A percentile compares a stretch with the other conserved stretches of the same genome.
These are phyloP conservation scores for Coemansia sp. DNA, from an alignment of 192 early-diverging fungal genomes.

Conservation along the genomic window DNA sequence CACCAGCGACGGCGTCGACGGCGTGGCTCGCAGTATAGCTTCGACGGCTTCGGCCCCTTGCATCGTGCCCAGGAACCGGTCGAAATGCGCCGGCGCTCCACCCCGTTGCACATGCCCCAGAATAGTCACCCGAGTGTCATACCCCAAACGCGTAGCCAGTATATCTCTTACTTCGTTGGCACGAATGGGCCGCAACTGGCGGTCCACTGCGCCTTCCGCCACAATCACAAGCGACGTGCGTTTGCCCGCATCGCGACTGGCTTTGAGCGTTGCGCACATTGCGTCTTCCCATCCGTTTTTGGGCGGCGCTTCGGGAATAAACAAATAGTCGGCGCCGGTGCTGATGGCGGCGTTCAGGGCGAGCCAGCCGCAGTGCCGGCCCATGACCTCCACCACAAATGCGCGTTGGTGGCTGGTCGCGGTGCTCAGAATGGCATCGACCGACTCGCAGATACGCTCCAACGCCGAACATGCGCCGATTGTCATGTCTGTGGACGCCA, in stretches of 20 bases:
- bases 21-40: constrained; percentile 80
- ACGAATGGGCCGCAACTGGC: constrained; percentile 82
- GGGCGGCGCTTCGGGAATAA: constrained; percentile 93
- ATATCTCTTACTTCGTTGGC: constrained; percentile 80
- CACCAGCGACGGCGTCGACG: constrained; percentile 84
- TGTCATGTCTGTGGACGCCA: constrained; percentile 86
- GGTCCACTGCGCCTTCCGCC: constrained; percentile 93
- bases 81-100: constrained; percentile 84
- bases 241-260: constrained; percentile 76
- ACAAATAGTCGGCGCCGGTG: constrained; percentile 92
- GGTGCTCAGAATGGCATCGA: constrained; percentile 90
- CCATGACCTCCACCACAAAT: constrained; percentile 99
- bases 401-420: constrained; percentile 93
- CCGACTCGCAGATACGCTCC: constrained; percentile 92
- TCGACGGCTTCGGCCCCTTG: constrained; percentile 95
- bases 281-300: constrained; percentile 83
- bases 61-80: constrained; percentile 89
- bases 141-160: constrained; percentile 69
- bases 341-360: constrained; percentile 82
- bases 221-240: constrained; percentile 94
- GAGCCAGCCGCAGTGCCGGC: constrained; percentile 95
- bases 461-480: constrained; percentile 93
- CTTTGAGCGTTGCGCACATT: constrained; percentile 78
- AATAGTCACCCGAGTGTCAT: constrained; percentile 93
- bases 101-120: constrained; percentile 96